phyloP scores from a whole-genome alignment of 208 protist genomes.

The Trichomonas gallinae region DNA sequence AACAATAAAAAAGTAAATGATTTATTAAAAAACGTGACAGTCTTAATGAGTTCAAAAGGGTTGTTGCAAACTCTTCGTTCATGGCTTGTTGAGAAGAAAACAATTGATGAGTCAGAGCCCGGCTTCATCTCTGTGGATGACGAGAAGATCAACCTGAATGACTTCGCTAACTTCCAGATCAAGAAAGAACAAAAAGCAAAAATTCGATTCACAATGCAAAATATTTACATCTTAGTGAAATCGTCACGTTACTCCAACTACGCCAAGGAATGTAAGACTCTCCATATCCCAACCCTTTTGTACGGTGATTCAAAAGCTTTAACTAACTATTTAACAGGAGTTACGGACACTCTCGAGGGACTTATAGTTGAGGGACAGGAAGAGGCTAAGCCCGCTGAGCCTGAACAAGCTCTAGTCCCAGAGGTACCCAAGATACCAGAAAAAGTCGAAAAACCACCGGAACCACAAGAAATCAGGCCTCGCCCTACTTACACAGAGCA shows the following conservation, averaged over 20 bases:
- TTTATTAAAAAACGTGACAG: too few relatives aligned
- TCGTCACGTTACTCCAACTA: neutral
- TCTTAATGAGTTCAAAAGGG: neutral
- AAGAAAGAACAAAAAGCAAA: neutral
- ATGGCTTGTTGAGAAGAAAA: neutral
- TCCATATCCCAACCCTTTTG: neutral
- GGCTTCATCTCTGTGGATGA: neutral
- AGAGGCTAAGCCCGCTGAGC: neutral
- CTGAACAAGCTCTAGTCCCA: neutral
- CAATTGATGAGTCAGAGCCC: neutral
- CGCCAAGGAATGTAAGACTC: neutral
- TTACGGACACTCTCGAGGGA: neutral
- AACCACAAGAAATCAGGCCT: neutral
- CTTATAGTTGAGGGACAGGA: neutral
- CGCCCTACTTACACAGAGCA: neutral
- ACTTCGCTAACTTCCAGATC: neutral
- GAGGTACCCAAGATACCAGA: neutral
- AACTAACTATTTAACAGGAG: neutral
- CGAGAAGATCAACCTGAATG: neutral
- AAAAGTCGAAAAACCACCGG: neutral
- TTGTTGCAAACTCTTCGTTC: neutral
- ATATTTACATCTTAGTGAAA: neutral
- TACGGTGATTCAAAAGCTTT: neutral
- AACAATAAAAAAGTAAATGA: too few relatives aligned
- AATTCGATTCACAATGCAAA: neutral